Percentiles rank a stretch among this genome's conserved stretches.
phyloP scores from a whole-genome alignment of 208 protist species.

The Kentomonas sorsogonicus region DNA sequence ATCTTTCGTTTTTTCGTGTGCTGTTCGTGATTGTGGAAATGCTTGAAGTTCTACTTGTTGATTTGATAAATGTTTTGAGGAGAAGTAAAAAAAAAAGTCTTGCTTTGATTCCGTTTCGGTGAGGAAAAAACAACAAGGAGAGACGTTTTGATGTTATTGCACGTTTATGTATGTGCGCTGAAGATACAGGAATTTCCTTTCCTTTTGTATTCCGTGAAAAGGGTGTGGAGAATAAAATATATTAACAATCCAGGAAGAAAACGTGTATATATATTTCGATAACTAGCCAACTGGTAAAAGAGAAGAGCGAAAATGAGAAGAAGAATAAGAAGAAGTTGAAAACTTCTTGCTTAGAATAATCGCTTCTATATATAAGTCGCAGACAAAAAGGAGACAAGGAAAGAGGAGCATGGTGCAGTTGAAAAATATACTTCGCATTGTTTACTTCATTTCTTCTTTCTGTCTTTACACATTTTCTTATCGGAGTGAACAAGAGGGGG shows the following conservation, averaged over 20 bases:
- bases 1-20: too few species aligned
- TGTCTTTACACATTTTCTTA: neutral
- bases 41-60: too few species aligned
- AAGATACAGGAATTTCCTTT: neutral
- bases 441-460: too few species aligned
- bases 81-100: neutral
- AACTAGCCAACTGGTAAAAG: neutral
- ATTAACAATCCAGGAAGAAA: neutral
- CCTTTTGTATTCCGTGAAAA: neutral
- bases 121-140: neutral
- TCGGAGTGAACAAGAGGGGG: neutral
- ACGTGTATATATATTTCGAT: neutral
- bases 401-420: too few species aligned
- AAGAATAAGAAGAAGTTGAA: constrained; percentile 1
- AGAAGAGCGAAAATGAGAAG: neutral
- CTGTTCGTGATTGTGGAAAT: too few species aligned
- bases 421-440: too few species aligned
- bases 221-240: neutral
- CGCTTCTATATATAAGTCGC: too few species aligned
- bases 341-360: too few species aligned
- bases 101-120: neutral
- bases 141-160: neutral
- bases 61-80: neutral
- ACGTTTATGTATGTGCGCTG: too few species aligned
- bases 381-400: too few species aligned